Evolutionary conservation across 352 stramenopile genomes (phyloP).

Genomic region (Globisporangium perplexum): DNA sequence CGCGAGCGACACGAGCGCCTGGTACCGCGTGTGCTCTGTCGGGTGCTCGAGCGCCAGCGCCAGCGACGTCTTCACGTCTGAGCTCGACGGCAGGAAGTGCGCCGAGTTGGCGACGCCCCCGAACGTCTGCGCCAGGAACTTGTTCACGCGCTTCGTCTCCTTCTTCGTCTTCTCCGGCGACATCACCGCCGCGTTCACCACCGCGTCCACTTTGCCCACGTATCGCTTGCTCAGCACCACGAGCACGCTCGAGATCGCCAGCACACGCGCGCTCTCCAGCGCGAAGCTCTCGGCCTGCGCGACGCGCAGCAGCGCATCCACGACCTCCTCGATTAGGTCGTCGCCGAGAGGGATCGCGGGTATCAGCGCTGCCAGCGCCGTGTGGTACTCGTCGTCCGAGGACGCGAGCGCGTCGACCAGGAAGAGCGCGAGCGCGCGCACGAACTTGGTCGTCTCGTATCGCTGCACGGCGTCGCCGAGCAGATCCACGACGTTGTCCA

Average conservation of each 20-base stretch:
- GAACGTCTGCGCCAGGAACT: conserved; percentile 66
- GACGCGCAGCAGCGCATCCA: conserved; percentile 37
- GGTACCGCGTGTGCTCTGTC: conserved; percentile 66
- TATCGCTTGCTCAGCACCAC: conserved; percentile 58
- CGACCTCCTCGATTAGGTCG: conserved; percentile 42
- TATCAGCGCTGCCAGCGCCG: conserved; percentile 36
- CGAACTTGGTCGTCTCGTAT: conserved; percentile 75
- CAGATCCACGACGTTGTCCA: conserved; percentile 64
- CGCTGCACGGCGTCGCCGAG: conserved; percentile 49
- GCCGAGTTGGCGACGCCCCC: conserved; percentile 67
- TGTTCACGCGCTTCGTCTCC: conserved; percentile 41
- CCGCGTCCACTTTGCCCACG: conserved; percentile 41
- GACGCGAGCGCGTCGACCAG: conserved; percentile 37
- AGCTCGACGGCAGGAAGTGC: conserved; percentile 60
- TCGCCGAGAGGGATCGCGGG: conserved; percentile 36
- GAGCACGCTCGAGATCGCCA: conserved; percentile 37
- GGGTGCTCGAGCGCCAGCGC: conserved; percentile 74
- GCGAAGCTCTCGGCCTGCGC: conserved; percentile 38
- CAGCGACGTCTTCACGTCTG: conserved; percentile 66
- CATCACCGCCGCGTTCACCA: conserved; percentile 23
- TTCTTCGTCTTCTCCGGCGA: conserved; percentile 34
- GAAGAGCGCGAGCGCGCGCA: conserved; percentile 47
- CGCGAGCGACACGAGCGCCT: conserved; percentile 60
- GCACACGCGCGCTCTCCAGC: conserved; percentile 26
- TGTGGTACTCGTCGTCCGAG: conserved; percentile 29